phyloP scores from a whole-genome alignment of 148 eudicot genomes.

The Camellia japonica region DNA sequence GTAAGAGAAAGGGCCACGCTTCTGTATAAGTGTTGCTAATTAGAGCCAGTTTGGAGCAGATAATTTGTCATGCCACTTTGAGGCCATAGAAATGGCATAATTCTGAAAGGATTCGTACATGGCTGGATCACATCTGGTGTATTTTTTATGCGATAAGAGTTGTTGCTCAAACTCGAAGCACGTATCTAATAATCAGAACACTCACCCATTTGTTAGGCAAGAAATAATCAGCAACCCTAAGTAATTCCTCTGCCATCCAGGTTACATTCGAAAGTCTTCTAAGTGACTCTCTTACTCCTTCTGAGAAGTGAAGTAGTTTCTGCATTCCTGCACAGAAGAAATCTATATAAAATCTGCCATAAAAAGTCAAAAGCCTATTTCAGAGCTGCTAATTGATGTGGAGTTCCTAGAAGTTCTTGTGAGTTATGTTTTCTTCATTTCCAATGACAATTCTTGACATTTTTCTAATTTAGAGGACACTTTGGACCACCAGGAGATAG shows the following conservation, averaged over 20 bases:
- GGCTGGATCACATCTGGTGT: neutral
- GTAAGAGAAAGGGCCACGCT: no score
- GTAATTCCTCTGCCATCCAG: slow-evolving; percentile 65
- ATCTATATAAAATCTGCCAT: slow-evolving; percentile 3
- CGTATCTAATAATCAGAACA: neutral
- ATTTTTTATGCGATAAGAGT: neutral
- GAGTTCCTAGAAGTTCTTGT: neutral
- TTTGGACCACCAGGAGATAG: neutral
- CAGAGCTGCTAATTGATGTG: neutral
- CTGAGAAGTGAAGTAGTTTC: slow-evolving; percentile 46
- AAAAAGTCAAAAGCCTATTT: neutral
- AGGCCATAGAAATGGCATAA: neutral
- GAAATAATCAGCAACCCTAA: slow-evolving; percentile 52
- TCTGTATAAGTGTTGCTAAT: no score
- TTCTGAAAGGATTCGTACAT: neutral
- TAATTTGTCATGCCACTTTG: no score
- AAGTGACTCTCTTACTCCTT: slow-evolving; percentile 57
- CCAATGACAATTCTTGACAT: neutral
- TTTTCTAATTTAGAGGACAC: neutral
- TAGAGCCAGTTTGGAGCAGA: no score
- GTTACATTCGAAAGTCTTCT: slow-evolving; percentile 46
- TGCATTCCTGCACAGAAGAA: slow-evolving; percentile 41
- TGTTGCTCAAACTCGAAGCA: slow-evolving; percentile 1
- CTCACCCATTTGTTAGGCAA: slow-evolving; percentile 66
- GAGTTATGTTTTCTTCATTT: neutral